Base-by-base conservation (phyloP, 2,329 filamentous ascomycete genomes). In the Fusarium tanahbumbuense region DNA sequence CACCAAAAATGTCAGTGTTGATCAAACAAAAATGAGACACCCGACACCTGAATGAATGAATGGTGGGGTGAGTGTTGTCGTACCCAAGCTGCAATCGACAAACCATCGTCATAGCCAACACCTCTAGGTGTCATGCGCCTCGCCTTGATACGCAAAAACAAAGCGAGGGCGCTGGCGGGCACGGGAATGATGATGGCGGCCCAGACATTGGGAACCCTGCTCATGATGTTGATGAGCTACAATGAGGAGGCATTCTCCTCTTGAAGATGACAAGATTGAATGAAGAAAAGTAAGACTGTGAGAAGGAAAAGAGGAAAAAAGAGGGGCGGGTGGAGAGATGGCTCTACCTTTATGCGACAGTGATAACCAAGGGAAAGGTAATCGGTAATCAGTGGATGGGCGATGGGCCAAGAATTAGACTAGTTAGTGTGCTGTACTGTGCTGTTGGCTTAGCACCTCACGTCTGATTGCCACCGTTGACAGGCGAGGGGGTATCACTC, bases 41-140 rank as follows among this genome's bases (percentile, higher is more conserved):
- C 27, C 27, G 27, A 28, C 27, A 28, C 25, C 25, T 9, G 8
- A 12, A 7, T 20, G 25, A 32, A 22, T 49, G n/a, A 40, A 40
- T 27, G 48, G 48, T 52, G 48, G 18, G 30, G 25, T 8, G 20
- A 23, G 41, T 23, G 20, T 3, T 27, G 27, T 52, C 57, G 53
- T 60, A 70, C 67, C 67, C 67, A 70, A 40, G 67, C 67, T 22
- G 67, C 67, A 28, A 70, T 57, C 8, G 62, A 56, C 12, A 73
- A 32, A 30, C n/a, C 53, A 40, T 73, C 71, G 47, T 73, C 71
- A 56, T 53, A 70, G 6, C 71, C 66, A 49, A 73, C 27, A 8
- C 63, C 60, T 69, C 70, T 70, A n/a, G 52, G 50, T 20, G 71
- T 73, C 68, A 73, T 73, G 25, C 71, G 68, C 25, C 71, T 47